Conservation (phyloP, 2,329 filamentous ascomycete genomes). For the Hymenoscyphus salicellus region DNA sequence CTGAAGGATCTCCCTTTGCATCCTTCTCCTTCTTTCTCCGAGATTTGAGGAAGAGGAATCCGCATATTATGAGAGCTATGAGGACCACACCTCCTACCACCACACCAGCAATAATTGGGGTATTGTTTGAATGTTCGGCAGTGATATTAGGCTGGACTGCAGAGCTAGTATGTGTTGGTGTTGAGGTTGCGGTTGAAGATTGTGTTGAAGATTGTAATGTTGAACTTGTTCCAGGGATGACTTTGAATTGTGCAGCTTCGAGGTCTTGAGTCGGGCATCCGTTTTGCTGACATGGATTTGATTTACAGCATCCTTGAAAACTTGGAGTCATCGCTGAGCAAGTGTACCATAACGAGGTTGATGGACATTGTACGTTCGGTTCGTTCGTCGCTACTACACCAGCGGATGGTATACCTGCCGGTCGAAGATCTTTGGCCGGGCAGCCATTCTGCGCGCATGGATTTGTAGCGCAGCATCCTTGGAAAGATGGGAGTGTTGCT, state of each 20-base stretch:
- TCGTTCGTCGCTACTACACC: not conserved
- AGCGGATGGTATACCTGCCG: conserved; percentile 13
- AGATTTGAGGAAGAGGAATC: conserved; percentile 3
- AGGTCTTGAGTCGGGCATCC: conserved; percentile 4
- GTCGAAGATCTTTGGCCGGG: conserved; percentile 19
- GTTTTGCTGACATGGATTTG: not conserved
- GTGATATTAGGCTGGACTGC: not conserved
- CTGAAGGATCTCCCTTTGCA: not conserved
- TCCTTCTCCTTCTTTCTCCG: not conserved
- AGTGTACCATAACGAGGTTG: not conserved
- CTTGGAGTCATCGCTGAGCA: not conserved
- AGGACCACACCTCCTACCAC: conserved; percentile 5
- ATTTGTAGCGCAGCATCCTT: conserved; percentile 22
- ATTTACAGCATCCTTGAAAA: conserved; percentile 1
- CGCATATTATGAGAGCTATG: conserved; percentile 6
- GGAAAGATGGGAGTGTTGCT: conserved; percentile 16
- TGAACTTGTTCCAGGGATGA: conserved; percentile 4
- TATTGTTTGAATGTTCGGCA: not conserved
- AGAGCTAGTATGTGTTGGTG: not conserved
- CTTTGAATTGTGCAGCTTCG: conserved; percentile 7
- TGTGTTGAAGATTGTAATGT: not conserved
- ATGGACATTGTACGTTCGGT: not conserved
- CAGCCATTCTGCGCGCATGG: conserved; percentile 20
- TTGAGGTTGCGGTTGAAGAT: not conserved
- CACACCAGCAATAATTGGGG: conserved; percentile 8